A percentile compares a stretch with the other conserved stretches of the same genome.
Evolutionary conservation across 2,329 filamentous ascomycete genomes (phyloP).

Genomic region (Neurospora sp.): DNA sequence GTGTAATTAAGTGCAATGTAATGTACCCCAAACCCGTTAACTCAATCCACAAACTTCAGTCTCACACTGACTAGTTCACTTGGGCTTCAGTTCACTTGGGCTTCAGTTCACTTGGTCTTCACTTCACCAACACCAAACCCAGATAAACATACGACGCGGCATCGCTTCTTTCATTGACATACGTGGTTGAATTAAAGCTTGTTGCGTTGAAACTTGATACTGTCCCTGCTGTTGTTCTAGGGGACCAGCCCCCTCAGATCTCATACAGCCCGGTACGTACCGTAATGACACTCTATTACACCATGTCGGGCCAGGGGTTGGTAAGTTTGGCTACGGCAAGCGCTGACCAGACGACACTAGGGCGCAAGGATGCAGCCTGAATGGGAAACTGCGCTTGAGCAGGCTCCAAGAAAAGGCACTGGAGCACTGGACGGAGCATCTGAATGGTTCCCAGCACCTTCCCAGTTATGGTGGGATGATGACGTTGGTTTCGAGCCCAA

Average conservation of each 20-base stretch:
- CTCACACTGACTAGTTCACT: not conserved
- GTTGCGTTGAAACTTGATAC: not conserved
- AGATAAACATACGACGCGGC: not conserved
- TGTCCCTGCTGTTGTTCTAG: not conserved
- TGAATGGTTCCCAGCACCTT: not conserved
- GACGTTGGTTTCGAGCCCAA: constrained; percentile 20
- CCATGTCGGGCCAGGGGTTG: not conserved
- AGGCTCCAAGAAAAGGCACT: not conserved
- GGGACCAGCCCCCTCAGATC: not conserved
- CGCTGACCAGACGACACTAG: not conserved
- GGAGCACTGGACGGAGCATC: not conserved
- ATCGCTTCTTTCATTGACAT: not conserved
- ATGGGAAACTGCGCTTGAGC: not conserved
- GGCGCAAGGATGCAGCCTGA: not conserved
- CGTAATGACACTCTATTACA: not conserved
- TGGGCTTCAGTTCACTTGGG: not conserved
- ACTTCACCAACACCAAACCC: not conserved
- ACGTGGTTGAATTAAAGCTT: not conserved
- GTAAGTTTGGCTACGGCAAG: not conserved
- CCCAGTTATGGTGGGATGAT: constrained; percentile 14
- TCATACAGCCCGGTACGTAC: not conserved
- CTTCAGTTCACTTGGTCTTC: not conserved
- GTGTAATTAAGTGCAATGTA: not conserved
- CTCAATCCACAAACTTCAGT: not conserved
- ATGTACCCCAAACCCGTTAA: not conserved